Percentiles rank a stretch among this genome's conserved stretches.
Evolutionary conservation across 495 filamentous ascomycete genomes (phyloP).

Genomic region (Podospora pseudoanserina): DNA sequence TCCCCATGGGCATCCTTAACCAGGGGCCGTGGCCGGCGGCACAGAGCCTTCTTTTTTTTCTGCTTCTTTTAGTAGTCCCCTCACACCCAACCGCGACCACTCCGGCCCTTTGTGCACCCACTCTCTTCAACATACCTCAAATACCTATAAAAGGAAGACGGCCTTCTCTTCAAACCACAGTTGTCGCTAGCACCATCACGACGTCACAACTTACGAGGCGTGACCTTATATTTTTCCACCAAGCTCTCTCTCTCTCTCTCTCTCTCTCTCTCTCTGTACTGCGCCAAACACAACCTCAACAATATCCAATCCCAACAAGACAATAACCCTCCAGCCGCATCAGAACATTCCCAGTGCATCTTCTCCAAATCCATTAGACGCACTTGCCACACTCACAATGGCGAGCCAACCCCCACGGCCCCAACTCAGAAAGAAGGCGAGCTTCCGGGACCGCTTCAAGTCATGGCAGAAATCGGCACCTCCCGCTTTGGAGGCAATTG

Average conservation of each 20-base stretch:
- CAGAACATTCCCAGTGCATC: not conserved
- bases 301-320: not conserved
- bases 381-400: conserved; percentile 9
- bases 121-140: conserved; percentile 15
- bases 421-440: conserved; percentile 25
- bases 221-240: not conserved
- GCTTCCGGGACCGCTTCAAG: conserved; percentile 27
- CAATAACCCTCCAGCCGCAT: conserved; percentile 11
- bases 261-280: not conserved
- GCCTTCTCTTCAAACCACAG: not conserved
- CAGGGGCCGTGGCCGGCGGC: conserved; percentile 7
- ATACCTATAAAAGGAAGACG: conserved; percentile 8
- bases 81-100: conserved; percentile 14
- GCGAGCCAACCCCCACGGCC: conserved; percentile 16
- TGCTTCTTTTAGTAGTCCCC: conserved; percentile 19
- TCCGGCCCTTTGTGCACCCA: conserved; percentile 14
- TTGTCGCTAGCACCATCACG: not conserved
- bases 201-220: not conserved
- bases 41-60: conserved; percentile 6
- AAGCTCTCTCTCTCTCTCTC: not conserved
- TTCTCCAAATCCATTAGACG: not conserved
- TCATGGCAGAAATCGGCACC: conserved; percentile 20
- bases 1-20: not conserved
- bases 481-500: conserved; percentile 4
- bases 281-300: not conserved